Conservation (phyloP, 352 stramenopile species). For the Lagenidium sp. region DNA sequence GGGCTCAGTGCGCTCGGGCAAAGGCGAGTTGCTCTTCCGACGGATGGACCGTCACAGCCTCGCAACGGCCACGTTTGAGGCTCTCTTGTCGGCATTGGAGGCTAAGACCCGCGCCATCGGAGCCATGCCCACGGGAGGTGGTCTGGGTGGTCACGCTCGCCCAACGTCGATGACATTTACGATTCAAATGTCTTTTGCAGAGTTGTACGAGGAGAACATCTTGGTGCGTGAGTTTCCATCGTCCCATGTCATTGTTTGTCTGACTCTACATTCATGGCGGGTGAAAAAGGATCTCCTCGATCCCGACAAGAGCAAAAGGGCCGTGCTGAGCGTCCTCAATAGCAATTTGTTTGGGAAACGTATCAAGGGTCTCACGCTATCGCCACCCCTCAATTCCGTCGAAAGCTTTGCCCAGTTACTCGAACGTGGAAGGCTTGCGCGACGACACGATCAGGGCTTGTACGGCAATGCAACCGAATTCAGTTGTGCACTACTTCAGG, state of each 20-base stretch:
- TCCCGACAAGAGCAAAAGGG: neutral
- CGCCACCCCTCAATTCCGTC: constrained; percentile 12
- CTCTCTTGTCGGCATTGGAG: constrained; percentile 19
- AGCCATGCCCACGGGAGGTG: neutral
- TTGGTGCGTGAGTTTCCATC: no score
- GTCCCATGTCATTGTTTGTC: neutral
- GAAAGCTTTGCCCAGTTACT: constrained; percentile 20
- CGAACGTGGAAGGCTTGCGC: constrained; percentile 13
- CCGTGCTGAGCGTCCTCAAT: neutral
- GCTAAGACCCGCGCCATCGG: constrained; percentile 12
- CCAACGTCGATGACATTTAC: constrained; percentile 21
- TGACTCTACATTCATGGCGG: neutral
- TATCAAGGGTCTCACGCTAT: constrained; percentile 6
- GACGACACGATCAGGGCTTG: constrained; percentile 18
- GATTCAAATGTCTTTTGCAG: constrained; percentile 32
- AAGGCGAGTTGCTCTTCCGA: constrained; percentile 28
- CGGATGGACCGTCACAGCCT: constrained; percentile 20
- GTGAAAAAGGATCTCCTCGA: constrained; percentile 7
- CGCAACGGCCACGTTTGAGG: constrained; percentile 19
- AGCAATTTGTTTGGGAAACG: neutral
- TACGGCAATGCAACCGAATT: constrained; percentile 41
- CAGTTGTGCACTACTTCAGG: constrained; percentile 32
- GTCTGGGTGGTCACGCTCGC: neutral
- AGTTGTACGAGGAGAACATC: constrained; percentile 51
- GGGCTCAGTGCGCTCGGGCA: constrained; percentile 25